phyloP scores from a whole-genome alignment of 1,284 basidiomycete genomes.

The Ceratobasidium sp. region DNA sequence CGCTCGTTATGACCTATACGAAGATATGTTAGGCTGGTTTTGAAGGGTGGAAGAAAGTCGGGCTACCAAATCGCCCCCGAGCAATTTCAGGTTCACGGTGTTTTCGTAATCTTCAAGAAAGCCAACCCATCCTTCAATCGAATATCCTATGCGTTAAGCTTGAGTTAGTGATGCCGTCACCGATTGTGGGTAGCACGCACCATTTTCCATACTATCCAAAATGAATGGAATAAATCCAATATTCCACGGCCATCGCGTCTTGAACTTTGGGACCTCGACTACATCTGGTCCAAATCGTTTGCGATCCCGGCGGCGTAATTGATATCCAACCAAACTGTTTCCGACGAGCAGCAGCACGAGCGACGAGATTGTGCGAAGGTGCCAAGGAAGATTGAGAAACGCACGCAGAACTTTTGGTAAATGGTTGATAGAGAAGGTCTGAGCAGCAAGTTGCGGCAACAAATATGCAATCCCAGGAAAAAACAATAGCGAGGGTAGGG shows the following conservation, averaged over 20 bases:
- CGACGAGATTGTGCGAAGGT: background rate
- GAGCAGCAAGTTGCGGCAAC: background rate
- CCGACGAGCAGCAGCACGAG: background rate
- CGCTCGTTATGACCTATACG: slow-evolving; percentile 55
- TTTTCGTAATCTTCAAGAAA: slow-evolving; percentile 22
- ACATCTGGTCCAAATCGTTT: slow-evolving; percentile 25
- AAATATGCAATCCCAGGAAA: background rate
- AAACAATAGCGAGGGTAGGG: slow-evolving; percentile 21
- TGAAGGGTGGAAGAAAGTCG: background rate
- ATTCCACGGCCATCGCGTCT: slow-evolving; percentile 31
- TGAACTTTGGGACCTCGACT: slow-evolving; percentile 7
- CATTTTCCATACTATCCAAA: slow-evolving; percentile 26
- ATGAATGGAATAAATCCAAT: slow-evolving; percentile 23
- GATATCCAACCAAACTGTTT: background rate
- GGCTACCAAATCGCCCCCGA: slow-evolving; percentile 29
- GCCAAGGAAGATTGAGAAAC: slow-evolving; percentile 26
- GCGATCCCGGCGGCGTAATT: slow-evolving; percentile 7
- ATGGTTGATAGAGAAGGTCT: background rate
- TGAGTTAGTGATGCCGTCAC: background rate
- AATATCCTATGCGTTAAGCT: slow-evolving; percentile 5
- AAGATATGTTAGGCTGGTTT: background rate
- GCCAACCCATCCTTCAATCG: background rate
- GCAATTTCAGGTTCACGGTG: slow-evolving; percentile 22
- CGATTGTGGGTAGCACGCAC: background rate
- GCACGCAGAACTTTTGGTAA: background rate